Evolutionary conservation across 2,329 filamentous ascomycete species (phyloP), one percentile per base, ranked within the genome.

Genomic region (Coleophoma crateriformis): DNA sequence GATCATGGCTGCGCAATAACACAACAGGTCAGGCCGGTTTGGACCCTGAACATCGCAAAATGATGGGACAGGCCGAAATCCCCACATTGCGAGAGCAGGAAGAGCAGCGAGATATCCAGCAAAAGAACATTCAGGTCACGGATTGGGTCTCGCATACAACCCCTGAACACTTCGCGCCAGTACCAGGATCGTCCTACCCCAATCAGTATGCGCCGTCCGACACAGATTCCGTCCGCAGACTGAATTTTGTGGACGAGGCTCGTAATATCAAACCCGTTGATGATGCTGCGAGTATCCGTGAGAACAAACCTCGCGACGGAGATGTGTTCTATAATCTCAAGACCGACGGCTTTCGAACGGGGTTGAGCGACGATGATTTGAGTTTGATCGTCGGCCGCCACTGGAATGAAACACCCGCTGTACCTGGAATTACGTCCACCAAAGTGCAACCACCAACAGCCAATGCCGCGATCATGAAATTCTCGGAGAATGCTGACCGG

Each of bases 381-480:
- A 47, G 45, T n/a, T 51, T 66, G 40, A 58, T 63, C 51, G 56
- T 54, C 34, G 58, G 59, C 34, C 56, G 61, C 34, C 56, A 62
- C 20, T 66, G 61, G 58, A 58, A 57, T 27, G 72, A 75, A 59
- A 60, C 63, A 10, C 68, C 69, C 17, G 55, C 61, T 4, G 56
- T 68, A 34, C 58, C 63, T 13, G 47, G 61, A 4, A 64, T 65
- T n/a, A 62, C 63, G 6, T 55, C 60, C 12, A 66, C 62, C 12
- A 60, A 59, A 32, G 71, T 68, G 38, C 73, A 76, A 49, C 73
- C 74, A 15, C 57, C 63, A 33, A 76, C 73, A 3, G 71, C 75
- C 1, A 76, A 73, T 48, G 72, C 72, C 22, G 75, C 74, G 8
- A 77, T 78, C 55, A 68, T 66, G 63, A 66, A 67, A 34, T 77